Evolutionary conservation across 306 rosid species (phyloP).

Genomic region (apple (Malus domestica)): ASM211411v1 NC_041802.1:19669501-19670000

Average conservation of each 20-base stretch:
- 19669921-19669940: no score
- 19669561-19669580: not conserved
- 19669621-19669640: not conserved
- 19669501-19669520: not conserved
- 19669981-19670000: no score
- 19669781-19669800: no score
- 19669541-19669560: not conserved
- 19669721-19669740: not conserved
- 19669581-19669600: not conserved
- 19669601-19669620: not conserved
- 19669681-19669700: not conserved
- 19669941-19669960: no score
- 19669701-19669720: not conserved
- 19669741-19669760: no score
- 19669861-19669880: no score
- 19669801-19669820: no score
- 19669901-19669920: no score
- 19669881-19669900: no score
- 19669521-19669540: not conserved
- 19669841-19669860: accelerated
- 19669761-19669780: accelerated
- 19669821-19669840: no score
- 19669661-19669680: not conserved
- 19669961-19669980: no score
- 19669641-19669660: not conserved